phyloP scores from a whole-genome alignment of 2,329 filamentous ascomycete genomes.

The Cordyceps cicadae region DNA sequence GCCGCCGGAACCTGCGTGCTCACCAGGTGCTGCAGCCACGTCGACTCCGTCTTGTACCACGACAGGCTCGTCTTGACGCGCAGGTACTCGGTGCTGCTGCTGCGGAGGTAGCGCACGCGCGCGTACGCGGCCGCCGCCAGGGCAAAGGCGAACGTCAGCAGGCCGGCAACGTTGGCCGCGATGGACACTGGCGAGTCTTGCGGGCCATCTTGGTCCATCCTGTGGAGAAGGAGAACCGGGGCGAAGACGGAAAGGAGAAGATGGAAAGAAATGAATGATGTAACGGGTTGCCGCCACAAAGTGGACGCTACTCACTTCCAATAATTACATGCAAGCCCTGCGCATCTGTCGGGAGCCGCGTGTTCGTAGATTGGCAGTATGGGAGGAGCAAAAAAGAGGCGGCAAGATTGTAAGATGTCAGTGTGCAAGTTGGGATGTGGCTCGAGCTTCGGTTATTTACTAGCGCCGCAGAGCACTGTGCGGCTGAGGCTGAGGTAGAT shows the following conservation, averaged over 20 bases:
- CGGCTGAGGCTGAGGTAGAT: constrained; percentile 2
- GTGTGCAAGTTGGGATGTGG: not conserved
- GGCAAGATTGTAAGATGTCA: not conserved
- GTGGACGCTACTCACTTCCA: no score
- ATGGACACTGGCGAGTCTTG: constrained; percentile 37
- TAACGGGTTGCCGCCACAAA: no score
- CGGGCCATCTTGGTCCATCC: constrained; percentile 19
- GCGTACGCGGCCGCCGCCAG: constrained; percentile 35
- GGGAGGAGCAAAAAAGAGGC: not conserved
- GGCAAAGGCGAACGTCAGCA: constrained; percentile 40
- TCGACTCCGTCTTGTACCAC: constrained; percentile 42
- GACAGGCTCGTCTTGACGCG: constrained; percentile 37
- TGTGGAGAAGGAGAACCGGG: not conserved
- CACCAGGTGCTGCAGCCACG: constrained; percentile 36
- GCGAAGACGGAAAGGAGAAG: no score
- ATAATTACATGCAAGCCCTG: not conserved
- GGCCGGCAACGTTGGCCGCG: constrained; percentile 34
- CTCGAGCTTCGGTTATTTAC: not conserved
- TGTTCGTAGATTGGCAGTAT: not conserved
- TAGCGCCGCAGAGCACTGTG: not conserved
- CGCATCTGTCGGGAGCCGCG: no score
- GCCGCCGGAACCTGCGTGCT: constrained; percentile 18
- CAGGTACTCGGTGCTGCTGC: constrained; percentile 39
- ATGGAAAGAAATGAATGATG: no score
- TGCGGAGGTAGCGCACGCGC: constrained; percentile 36